Evolutionary conservation across 1,284 basidiomycete species (phyloP), one percentile per base, ranked within the genome.

Genomic region (Cutaneotrichosporon cavernicola): DNA sequence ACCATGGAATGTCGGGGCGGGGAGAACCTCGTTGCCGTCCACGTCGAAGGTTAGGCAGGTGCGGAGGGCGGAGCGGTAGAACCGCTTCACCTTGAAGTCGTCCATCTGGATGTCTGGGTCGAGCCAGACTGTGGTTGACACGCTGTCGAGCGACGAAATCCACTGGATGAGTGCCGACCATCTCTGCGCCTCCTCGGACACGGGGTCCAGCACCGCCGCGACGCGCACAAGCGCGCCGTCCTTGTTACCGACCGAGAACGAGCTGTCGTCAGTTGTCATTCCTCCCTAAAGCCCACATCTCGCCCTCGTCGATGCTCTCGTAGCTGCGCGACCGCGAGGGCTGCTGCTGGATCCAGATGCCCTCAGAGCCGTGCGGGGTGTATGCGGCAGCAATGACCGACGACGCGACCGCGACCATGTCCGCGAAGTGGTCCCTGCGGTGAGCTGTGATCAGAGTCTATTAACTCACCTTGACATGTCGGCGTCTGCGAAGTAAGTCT

Each of bases 81-180:
- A 99, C n/a, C 90, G 86, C 79, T 96, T 97, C 50, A 98, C 81
- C 1, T 94, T 93, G 52, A 97, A 82, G 91, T 97, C 91, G 6
- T 73, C 75, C 8, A 82, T 72, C 59, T 86, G 84, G 30, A 81
- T 80, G 1, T 83, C 79, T 1, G 93, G 92, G 72, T 92, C 90
- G 18, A 96, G 77, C 72, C 90, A 86, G 32, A 97, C 82, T 64
- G 90, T 86, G 13, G 92, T 82, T 69, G 85, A 86, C 0, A 90
- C 85, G 43, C 79, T 75, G 16, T 79, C 75, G 56, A 84, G 73
- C 11, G 77, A 67, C 6, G 80, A 70, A 2, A 84, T 75, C 59
- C 81, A 81, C 80, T 89, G 84, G 30, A 94, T 76, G 40, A 97
- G 77, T 60, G 87, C 86, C 0, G 91, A 86, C 89, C 91, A 95